These are phyloP conservation scores for Phylloporus arenicola DNA, from an alignment of 768 basidiomycete genomes.

Conservation along the genomic window DNA sequence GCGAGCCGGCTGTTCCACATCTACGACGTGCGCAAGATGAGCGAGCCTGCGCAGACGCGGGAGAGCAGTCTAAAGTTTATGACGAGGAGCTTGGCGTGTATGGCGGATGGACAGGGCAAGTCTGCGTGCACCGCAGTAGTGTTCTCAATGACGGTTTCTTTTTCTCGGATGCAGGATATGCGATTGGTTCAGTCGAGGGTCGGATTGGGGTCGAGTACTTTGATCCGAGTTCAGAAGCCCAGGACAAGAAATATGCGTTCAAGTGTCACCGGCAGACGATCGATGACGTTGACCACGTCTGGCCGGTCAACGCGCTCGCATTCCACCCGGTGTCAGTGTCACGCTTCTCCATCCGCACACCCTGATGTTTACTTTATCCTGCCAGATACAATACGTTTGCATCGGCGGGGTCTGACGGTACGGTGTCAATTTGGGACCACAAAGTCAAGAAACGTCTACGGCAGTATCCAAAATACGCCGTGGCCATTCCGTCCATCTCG, in stretches of 20 bases:
- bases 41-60: conserved; percentile 65
- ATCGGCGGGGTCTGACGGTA: conserved; percentile 90
- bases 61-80: conserved; percentile 95
- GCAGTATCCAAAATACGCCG: conserved; percentile 77
- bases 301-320: conserved; percentile 92
- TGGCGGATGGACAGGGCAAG: conserved; percentile 87
- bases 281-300: conserved; percentile 90
- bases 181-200: conserved; percentile 90
- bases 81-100: conserved; percentile 87
- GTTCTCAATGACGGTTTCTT: neutral
- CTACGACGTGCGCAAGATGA: conserved; percentile 80
- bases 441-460: conserved; percentile 92
- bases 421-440: conserved; percentile 96
- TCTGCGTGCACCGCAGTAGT: neutral
- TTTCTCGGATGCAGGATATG: conserved; percentile 43
- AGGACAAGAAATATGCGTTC: conserved; percentile 83
- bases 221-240: conserved; percentile 68
- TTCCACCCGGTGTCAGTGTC: conserved; percentile 78
- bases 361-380: too few relatives aligned
- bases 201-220: conserved; percentile 97
- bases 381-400: conserved; percentile 87
- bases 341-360: neutral
- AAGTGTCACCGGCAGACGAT: conserved; percentile 92
- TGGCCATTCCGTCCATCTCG: conserved; percentile 70
- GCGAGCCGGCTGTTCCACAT: conserved; percentile 87